Evolutionary conservation across 2,329 filamentous ascomycete genomes (phyloP), one percentile per base, ranked within the genome.

Genomic region (Periconia sp.): DNA sequence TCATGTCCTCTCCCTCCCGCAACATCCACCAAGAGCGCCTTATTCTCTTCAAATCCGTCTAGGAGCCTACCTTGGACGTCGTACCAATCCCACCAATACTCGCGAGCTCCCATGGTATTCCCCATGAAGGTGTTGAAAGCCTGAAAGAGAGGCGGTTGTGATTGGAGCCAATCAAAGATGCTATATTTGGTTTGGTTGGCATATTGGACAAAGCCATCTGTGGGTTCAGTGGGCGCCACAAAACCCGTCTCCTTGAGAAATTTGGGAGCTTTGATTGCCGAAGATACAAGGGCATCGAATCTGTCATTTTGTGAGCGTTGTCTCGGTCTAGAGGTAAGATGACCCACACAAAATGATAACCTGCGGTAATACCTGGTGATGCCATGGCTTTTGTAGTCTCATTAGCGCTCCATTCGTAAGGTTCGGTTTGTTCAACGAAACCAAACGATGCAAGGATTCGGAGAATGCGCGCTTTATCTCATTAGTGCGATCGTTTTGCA

Each of bases 61-160:
- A 52, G 15, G 3, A 54, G 29, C n/a, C 32, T 17, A 7, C 42
- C 40, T 21, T 36, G 4, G 15, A 54, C 46, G 18, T 49, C 45
- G 13, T 47, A 54, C 51, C 48, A 52, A 5, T 54, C 45, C 31
- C 37, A 28, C 48, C 48, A 54, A 19, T 44, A 47, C 19, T 49
- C 36, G 13, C 45, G 39, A 12, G 26, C 33, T 6, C 50, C 50
- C 41, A 48, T 40, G 2, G 48, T 48, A 21, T 48, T 44, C 8
- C 50, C 50, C 50, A 54, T 54, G 38, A 51, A 54, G n/a, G 46
- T 15, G 16, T 54, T 46, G 40, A 54, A 54, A 21, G 48, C 50
- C 4, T 34, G 25, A 9, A 46, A 38, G 16, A 52, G 16, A 4
- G 32, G 13, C 11, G 43, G 38, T 5, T 21, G 30, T 8, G 33